Evolutionary conservation across 2,329 filamentous ascomycete species (phyloP).

Genomic region (Aspergillus sp.): DNA sequence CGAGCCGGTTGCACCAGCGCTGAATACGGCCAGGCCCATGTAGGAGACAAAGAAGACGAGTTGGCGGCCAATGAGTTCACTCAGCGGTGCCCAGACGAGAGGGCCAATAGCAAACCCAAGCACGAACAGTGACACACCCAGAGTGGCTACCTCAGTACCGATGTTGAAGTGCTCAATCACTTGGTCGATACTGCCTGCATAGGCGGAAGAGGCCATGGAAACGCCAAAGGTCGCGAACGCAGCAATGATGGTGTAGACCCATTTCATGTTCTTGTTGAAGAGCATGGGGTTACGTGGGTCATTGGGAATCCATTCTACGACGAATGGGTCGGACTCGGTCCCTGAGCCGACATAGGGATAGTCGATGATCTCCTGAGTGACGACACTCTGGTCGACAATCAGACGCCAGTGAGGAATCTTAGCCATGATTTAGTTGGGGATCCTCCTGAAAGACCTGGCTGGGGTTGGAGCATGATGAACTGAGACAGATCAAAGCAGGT

Average conservation of each 20-base stretch:
- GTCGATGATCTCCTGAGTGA: slow-evolving; percentile 39
- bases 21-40: slow-evolving; percentile 59
- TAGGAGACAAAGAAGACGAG: slow-evolving; percentile 56
- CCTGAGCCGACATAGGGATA: slow-evolving; percentile 41
- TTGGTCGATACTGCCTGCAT: slow-evolving; percentile 33
- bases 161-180: slow-evolving; percentile 59
- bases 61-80: slow-evolving; percentile 64
- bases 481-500: neutral
- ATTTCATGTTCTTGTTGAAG: slow-evolving; percentile 39
- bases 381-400: slow-evolving; percentile 33
- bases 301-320: slow-evolving; percentile 45
- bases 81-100: slow-evolving; percentile 66
- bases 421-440: neutral
- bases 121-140: slow-evolving; percentile 67
- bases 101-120: slow-evolving; percentile 63
- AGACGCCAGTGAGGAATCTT: slow-evolving; percentile 40
- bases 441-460: neutral
- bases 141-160: slow-evolving; percentile 55
- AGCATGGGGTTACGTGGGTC: slow-evolving; percentile 47
- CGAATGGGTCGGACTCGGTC: slow-evolving; percentile 45
- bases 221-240: slow-evolving; percentile 46
- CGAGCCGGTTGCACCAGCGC: slow-evolving; percentile 58
- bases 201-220: slow-evolving; percentile 46
- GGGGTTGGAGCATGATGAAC: neutral
- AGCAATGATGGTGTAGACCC: slow-evolving; percentile 41